Conservation (phyloP, 148 eudicot species). For the Vaccinium darrowii region DNA sequence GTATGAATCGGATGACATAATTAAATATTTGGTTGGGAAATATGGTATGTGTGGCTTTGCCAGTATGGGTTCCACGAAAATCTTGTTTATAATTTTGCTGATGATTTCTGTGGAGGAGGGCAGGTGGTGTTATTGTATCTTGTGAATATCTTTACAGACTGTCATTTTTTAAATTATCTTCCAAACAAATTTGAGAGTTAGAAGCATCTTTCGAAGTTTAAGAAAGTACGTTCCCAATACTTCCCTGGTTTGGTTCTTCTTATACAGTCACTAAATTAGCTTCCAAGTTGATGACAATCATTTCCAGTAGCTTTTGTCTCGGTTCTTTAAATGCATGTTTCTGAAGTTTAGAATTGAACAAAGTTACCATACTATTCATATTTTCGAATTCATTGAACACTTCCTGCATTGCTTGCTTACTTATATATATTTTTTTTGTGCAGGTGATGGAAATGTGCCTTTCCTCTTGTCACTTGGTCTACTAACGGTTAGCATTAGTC, state of each 20-base stretch:
- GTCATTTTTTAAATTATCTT: neutral
- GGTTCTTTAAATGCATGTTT: neutral
- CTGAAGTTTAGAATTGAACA: neutral
- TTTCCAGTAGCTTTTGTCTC: neutral
- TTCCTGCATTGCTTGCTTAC: slow-evolving; percentile 7
- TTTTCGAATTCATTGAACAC: neutral
- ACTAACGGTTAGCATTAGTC: slow-evolving; percentile 62
- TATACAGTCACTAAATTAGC: neutral
- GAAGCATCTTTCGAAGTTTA: neutral
- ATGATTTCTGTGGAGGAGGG: neutral
- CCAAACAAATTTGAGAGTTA: neutral
- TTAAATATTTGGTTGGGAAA: slow-evolving; percentile 79
- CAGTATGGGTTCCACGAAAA: neutral
- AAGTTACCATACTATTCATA: neutral
- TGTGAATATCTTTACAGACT: neutral
- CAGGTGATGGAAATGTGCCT: slow-evolving; percentile 97
- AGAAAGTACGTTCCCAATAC: neutral
- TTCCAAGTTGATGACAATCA: neutral
- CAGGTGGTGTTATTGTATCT: neutral
- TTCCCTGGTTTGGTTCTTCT: neutral
- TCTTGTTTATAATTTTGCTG: neutral
- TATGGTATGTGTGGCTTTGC: slow-evolving; percentile 58
- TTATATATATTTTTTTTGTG: slow-evolving; percentile 6
- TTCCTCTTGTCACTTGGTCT: slow-evolving; percentile 78
- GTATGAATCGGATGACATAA: slow-evolving; percentile 97